A percentile compares a stretch with the other conserved stretches of the same genome.
These are phyloP conservation scores for Delonix regia DNA, from an alignment of 306 rosid genomes.

Conservation along the genomic window DNA sequence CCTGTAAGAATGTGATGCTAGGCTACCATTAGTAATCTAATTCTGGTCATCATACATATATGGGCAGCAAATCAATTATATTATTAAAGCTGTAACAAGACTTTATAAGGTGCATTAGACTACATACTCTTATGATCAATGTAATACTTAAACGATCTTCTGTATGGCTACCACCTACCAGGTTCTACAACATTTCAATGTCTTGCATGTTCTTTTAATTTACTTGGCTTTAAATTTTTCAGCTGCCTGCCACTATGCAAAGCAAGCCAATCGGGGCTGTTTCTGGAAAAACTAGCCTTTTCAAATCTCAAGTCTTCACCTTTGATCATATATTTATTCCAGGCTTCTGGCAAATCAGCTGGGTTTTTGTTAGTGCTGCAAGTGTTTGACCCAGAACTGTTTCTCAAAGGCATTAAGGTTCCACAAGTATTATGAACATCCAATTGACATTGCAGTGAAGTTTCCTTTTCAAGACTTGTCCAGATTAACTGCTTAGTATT, in stretches of 20 bases:
- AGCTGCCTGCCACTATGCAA: constrained; percentile 54
- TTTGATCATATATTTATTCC: constrained; percentile 80
- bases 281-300: constrained; percentile 42
- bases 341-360: constrained; percentile 79
- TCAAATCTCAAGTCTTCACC: constrained; percentile 78
- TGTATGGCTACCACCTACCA: constrained; percentile 56
- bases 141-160: constrained; percentile 22
- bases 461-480: constrained; percentile 42
- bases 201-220: constrained; percentile 45
- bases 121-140: constrained; percentile 26
- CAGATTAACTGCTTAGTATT: constrained; percentile 38
- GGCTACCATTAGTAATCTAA: not conserved
- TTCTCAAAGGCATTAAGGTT: constrained; percentile 48
- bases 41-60: not conserved
- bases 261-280: constrained; percentile 40
- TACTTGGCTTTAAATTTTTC: constrained; percentile 55
- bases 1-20: not conserved
- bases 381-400: constrained; percentile 39
- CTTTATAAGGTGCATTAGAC: not conserved
- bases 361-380: constrained; percentile 83
- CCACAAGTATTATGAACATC: constrained; percentile 45
- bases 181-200: constrained; percentile 47
- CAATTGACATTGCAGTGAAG: constrained; percentile 40
- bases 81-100: constrained; percentile 2
- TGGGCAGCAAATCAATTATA: not conserved